Evolutionary conservation across 176 grass and related monocot species (phyloP).

Genomic region (Miscanthus lutarioriparius): DNA sequence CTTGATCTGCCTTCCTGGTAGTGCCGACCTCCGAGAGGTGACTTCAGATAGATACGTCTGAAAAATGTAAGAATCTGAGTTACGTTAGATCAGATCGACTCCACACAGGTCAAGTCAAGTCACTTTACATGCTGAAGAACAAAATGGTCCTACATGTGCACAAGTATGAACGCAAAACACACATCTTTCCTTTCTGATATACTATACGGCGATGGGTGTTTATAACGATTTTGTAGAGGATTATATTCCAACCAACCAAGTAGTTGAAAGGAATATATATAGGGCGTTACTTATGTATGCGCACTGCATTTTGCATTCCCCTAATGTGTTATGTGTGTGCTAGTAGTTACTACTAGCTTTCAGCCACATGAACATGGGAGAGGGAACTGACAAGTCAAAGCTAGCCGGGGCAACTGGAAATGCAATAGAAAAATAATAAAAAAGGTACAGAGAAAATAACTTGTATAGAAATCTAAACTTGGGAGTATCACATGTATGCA

Average conservation of each 20-base stretch:
- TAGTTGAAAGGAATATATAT: no score
- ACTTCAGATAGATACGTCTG: constrained; percentile 26
- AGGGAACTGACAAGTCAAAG: background rate
- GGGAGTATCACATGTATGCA: background rate
- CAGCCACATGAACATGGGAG: background rate
- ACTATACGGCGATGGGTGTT: background rate
- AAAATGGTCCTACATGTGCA: background rate
- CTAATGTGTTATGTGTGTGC: no score
- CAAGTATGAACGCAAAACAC: background rate
- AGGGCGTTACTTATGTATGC: background rate
- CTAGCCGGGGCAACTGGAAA: background rate
- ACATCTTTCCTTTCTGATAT: background rate
- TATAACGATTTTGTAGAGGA: background rate
- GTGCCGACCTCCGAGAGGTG: background rate
- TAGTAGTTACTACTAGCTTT: background rate
- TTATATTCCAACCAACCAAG: no score
- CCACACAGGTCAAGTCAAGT: constrained; percentile 3
- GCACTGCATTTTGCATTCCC: background rate
- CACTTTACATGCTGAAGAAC: background rate
- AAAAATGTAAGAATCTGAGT: background rate
- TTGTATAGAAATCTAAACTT: background rate
- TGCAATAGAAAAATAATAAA: background rate
- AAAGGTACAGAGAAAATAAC: background rate
- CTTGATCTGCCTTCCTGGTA: background rate
- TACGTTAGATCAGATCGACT: no score